Evolutionary conservation across 805 yeast species (phyloP).

Genomic region (Wickerhamiella alocasiicola): DNA sequence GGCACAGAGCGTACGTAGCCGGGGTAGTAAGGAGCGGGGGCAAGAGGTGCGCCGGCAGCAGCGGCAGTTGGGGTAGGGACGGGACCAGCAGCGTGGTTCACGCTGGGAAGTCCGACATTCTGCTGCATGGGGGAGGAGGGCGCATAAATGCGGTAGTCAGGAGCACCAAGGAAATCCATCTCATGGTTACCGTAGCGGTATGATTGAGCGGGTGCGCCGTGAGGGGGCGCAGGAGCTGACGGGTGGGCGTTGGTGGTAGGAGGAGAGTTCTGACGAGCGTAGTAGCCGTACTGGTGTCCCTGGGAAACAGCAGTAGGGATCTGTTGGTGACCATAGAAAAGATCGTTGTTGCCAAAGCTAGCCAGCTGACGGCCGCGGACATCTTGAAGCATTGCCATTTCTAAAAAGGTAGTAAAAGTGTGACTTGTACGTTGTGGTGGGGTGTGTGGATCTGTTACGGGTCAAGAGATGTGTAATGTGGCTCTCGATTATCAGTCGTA

Average conservation of each 20-base stretch:
- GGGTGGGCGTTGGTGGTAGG: neutral
- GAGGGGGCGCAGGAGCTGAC: neutral
- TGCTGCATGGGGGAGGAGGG: constrained; percentile 6
- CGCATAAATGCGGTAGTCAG: constrained; percentile 7
- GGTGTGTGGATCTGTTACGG: too few relatives aligned
- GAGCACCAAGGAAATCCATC: constrained; percentile 1
- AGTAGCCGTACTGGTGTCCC: neutral
- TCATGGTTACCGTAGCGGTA: constrained; percentile 3
- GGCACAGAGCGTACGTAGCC: constrained; percentile 2
- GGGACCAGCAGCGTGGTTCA: neutral
- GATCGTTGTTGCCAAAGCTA: neutral
- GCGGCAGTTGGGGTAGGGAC: neutral
- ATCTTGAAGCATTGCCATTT: constrained; percentile 9
- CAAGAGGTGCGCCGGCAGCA: neutral
- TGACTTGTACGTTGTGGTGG: too few relatives aligned
- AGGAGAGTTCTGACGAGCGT: constrained; percentile 4
- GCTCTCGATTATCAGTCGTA: neutral
- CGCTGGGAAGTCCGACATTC: neutral
- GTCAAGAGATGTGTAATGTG: too few relatives aligned
- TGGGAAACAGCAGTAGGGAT: neutral
- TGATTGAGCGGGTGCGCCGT: neutral
- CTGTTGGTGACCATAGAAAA: neutral
- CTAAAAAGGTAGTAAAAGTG: neutral
- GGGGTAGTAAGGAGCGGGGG: neutral
- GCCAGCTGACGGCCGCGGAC: constrained; percentile 8